Base-by-base conservation (phyloP, 2,329 filamentous ascomycete genomes). In the Karstenula rhodostoma region DNA sequence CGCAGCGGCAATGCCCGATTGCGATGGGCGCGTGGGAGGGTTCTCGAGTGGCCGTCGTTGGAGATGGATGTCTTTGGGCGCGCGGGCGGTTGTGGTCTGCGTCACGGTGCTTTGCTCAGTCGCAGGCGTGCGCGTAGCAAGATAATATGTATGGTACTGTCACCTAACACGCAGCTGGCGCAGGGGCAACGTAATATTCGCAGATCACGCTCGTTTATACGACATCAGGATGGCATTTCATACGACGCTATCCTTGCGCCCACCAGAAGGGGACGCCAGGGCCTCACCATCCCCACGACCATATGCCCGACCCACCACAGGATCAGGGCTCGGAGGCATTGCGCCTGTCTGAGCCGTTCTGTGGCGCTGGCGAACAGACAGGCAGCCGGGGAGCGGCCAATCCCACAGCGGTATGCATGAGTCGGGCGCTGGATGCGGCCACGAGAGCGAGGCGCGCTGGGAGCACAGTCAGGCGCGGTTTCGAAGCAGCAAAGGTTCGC, bases 121-220 rank as follows among this genome's bases (percentile, higher is more conserved):
- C 40, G 50, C 57, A 54, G 49, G 60, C 52, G 61, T 68, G 59
- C 61, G 61, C 61, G 64, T 67, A 67, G 61, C 63, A 61, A 51
- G 58, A 61, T 62, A 56, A 56, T 60, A 58, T 66, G 60, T n/a
- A 63, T 66, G 60, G 63, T 64, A 66, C 64, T 49, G 15, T 46
- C 58, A 53, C 64, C 56, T 42, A 40, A 58, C 44, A 49, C 61
- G 57, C 64, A 43, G 60, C 55, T 57, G 67, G 69, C 63, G 67
- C 72, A 69, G 65, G 69, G 72, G 67, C 68, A 64, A 60, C 71
- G 70, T 73, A 70, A 71, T 73, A 77, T 66, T 47, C 27, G 65
- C 67, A 69, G 65, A 70, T 72, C 70, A 67, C 57, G 59, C 61
- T 49, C 63, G 62, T 67, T 61, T 64, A 60, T 66, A 67, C 67